Evolutionary conservation across 163 green algal species (phyloP), one percentile per base, ranked within the genome.

Genomic region (Chlamydomonas reinhardtii): DNA sequence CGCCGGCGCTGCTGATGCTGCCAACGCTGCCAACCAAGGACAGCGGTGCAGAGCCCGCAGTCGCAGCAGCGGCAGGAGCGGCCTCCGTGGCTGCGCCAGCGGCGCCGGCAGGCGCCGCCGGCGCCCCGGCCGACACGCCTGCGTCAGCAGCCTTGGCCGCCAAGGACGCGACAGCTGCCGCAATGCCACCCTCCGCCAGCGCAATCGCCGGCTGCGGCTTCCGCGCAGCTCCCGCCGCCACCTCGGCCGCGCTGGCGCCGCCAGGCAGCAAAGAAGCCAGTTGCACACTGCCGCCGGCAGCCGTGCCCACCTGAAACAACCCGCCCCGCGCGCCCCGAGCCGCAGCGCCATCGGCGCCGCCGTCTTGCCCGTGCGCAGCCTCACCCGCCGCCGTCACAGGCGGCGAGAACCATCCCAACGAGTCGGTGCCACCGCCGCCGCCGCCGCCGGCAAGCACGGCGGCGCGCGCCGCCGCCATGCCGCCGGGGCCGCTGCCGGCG

Each of bases 1-100:
- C 80, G 35, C 59, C 81, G 37, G 19, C 29, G 81, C 69, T 78
- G 54, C 79, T 59, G 27, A 25, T 34, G 68, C 70, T 71, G 35
- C 80, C 54, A 17, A n/a, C 0, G 80, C 69, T 79, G 54, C 80
- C 56, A 3, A 31, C 32, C 66, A 29, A 29, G 77, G 35, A 35
- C 19, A 24, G 37, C 29, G 66, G 35, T 0, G 29, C 54, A 11
- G 17, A 54, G 52, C 19, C n/a, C 17, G 14, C 65, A 25, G 19
- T 31, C 12, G 35, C 75, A 4, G 22, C 20, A 39, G 75, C 27
- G 59, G 56, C 11, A 16, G 73, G 27, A 31, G 37, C 61, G 43
- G 64, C 64, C 29, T 64, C 64, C 16, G 56, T 15, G 19, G 8
- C 56, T 12, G 19, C 59, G 59, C 22, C 59, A 66, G 59, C 59